Evolutionary conservation across 495 filamentous ascomycete species (phyloP).

Genomic region (Pyrenopolyporus hunteri): DNA sequence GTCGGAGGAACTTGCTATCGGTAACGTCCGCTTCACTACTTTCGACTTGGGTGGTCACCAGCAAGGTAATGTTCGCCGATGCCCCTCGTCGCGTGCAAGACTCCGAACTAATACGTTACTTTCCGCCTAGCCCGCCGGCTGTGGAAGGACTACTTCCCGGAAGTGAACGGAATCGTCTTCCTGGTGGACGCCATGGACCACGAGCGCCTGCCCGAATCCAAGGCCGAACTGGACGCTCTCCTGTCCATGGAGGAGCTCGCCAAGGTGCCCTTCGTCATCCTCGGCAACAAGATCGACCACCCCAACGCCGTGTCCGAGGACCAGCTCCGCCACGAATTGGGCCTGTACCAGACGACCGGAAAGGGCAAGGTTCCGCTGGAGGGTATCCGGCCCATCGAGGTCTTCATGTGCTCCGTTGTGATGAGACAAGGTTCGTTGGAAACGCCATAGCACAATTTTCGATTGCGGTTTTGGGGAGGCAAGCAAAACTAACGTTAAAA

Average conservation of each 20-base stretch:
- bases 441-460: too few species aligned
- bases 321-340: slow-evolving; percentile 85
- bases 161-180: slow-evolving; percentile 97
- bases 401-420: slow-evolving; percentile 98
- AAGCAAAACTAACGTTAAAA: slow-evolving; percentile 27
- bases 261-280: slow-evolving; percentile 92
- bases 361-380: slow-evolving; percentile 97
- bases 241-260: slow-evolving; percentile 89
- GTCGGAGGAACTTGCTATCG: slow-evolving; percentile 95
- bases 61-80: slow-evolving; percentile 71
- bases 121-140: slow-evolving; percentile 77
- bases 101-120: background rate
- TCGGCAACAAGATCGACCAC: slow-evolving; percentile 99
- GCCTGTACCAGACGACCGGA: slow-evolving; percentile 94
- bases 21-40: slow-evolving; percentile 95
- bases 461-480: too few species aligned
- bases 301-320: slow-evolving; percentile 94
- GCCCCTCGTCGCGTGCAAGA: background rate
- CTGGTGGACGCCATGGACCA: slow-evolving; percentile 96
- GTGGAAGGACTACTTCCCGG: slow-evolving; percentile 99
- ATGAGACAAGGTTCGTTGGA: slow-evolving; percentile 83
- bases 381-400: slow-evolving; percentile 93
- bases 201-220: slow-evolving; percentile 90
- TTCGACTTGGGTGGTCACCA: slow-evolving; percentile 98
- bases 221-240: slow-evolving; percentile 94